A percentile compares a stretch with the other conserved stretches of the same genome.
phyloP scores from a whole-genome alignment of 2,329 filamentous ascomycete genomes.

The Fusarium beomiforme region DNA sequence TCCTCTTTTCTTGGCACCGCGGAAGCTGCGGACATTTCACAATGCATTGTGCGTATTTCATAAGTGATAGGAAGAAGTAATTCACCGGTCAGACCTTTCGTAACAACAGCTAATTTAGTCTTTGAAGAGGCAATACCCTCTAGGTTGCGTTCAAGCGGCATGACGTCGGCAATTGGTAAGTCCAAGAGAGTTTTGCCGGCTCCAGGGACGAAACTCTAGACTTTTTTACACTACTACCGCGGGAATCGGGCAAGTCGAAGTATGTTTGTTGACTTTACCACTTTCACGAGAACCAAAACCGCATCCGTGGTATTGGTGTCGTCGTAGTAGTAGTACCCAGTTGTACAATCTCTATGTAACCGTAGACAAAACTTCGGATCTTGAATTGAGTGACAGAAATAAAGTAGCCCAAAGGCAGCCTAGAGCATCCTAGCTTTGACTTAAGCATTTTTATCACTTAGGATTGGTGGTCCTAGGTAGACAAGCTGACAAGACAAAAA shows the following conservation, averaged over 20 bases:
- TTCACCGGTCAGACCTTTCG: neutral
- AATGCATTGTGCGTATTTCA: neutral
- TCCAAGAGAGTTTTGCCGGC: neutral
- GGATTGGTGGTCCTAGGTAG: too few relatives aligned
- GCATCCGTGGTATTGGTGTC: slow-evolving; percentile 22
- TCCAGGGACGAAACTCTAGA: slow-evolving; percentile 12
- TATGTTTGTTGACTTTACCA: neutral
- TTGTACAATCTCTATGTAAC: slow-evolving; percentile 5
- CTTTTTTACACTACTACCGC: neutral
- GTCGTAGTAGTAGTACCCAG: neutral
- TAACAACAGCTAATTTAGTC: neutral
- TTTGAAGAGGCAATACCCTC: neutral
- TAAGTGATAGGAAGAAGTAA: neutral
- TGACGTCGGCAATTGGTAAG: neutral
- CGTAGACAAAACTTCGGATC: neutral
- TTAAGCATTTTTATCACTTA: too few relatives aligned
- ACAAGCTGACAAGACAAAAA: too few relatives aligned
- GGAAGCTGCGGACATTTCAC: slow-evolving; percentile 21
- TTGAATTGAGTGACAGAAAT: too few relatives aligned
- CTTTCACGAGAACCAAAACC: neutral
- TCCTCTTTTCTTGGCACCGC: slow-evolving; percentile 25
- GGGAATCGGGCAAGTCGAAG: neutral
- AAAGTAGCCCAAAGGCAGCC: too few relatives aligned
- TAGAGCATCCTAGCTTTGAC: too few relatives aligned
- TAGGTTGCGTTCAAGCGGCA: slow-evolving; percentile 3